phyloP scores from a whole-genome alignment of 495 filamentous ascomycete species.

The Penicillium argentinense region DNA sequence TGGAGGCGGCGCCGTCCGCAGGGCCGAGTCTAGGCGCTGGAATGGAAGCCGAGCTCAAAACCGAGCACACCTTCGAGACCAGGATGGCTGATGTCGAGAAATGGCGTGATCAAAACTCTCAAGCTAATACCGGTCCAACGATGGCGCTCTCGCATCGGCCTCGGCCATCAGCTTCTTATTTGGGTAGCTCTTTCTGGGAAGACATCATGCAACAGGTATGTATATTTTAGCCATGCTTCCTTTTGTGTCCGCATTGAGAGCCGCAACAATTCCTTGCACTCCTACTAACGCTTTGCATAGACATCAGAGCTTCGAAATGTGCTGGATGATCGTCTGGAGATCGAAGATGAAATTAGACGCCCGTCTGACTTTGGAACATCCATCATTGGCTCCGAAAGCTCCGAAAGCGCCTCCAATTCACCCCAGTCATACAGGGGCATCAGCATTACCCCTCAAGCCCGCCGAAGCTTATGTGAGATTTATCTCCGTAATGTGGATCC shows the following conservation, averaged over 20 bases:
- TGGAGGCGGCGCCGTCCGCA: not conserved
- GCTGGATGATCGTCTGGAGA: slow-evolving; percentile 22
- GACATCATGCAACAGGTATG: slow-evolving; percentile 35
- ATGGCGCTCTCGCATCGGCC: slow-evolving; percentile 9
- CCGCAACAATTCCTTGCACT: not conserved
- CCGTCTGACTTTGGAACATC: slow-evolving; percentile 12
- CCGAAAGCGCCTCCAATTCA: slow-evolving; percentile 14
- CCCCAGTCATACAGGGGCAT: slow-evolving; percentile 10
- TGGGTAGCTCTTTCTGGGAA: slow-evolving; percentile 35
- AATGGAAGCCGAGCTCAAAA: not conserved
- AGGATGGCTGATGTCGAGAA: slow-evolving; percentile 7
- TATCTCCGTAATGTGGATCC: slow-evolving; percentile 41
- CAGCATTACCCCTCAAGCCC: slow-evolving; percentile 1
- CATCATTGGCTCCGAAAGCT: slow-evolving; percentile 20
- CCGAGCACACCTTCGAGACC: slow-evolving; percentile 6
- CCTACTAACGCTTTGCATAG: slow-evolving; percentile 5
- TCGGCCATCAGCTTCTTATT: slow-evolving; percentile 17
- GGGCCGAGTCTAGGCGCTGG: not conserved
- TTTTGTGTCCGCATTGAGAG: too few species aligned
- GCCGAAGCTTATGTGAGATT: slow-evolving; percentile 28
- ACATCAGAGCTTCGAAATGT: slow-evolving; percentile 24
- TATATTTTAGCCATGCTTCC: not conserved
- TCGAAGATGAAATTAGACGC: slow-evolving; percentile 12
- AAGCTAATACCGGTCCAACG: not conserved
- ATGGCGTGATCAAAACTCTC: slow-evolving; percentile 8